Base-by-base conservation (phyloP, 495 filamentous ascomycete species). In the Penicillium pancosmium region DNA sequence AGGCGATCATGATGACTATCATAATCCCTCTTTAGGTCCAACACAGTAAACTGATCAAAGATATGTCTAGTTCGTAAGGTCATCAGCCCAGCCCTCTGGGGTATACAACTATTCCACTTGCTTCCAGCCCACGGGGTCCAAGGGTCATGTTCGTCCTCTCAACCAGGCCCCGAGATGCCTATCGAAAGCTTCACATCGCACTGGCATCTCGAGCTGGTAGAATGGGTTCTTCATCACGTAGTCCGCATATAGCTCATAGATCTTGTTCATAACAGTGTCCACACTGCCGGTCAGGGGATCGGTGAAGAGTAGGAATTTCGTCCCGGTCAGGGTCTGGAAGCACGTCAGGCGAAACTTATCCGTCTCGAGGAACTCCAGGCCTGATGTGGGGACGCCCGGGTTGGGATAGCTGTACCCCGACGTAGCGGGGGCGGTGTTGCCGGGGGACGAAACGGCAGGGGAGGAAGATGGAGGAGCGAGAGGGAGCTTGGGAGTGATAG, bases 161-260 rank as follows among this genome's bases (percentile, higher is more conserved):
- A 80, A 59, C 73, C 75, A 80, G 21, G 71, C 75, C 4, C 80
- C 82, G 66, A 98, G 73, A 74, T 88, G 88, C 68, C 94, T 80
- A 67, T 98, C 94, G 75, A 96, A 98, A 54, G 88, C 87, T 73
- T 98, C 94, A 75, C 93, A 96, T 59, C 94, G 80, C 41, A 98
- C 85, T 51, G 94, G 94, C 94, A 98, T 98, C 79, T 98, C 94
- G 31, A 93, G 80, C 70, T 93, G 90, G 75, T 98, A 98, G 68
- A 98, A 98, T 10, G 95, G 95, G 74, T 98, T 98, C 81, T 98
- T 98, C 92, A 96, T 97, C 65, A 98, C 94, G 74, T 89, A 97
- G 75, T 98, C 95, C 34, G 90, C 84, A 76, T 97, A 98, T 51
- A 98, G 76, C 73, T 98, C 94, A 74, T 98, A 98, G 51, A 97